Evolutionary conservation across 257 asterid species (phyloP).

Genomic region (Capsicum pubescens): DNA sequence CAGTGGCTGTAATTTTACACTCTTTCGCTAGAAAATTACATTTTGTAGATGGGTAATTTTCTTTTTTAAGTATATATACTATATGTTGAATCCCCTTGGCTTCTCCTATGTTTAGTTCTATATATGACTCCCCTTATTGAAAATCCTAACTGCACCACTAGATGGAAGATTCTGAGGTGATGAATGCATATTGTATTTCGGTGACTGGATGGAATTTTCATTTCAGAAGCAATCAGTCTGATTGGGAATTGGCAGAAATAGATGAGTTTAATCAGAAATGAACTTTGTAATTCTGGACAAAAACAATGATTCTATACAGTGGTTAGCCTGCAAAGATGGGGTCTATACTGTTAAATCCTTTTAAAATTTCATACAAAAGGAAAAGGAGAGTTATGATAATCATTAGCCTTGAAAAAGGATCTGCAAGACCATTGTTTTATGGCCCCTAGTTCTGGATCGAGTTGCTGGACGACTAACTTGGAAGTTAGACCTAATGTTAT

Average conservation of each 20-base stretch:
- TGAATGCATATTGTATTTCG: neutral
- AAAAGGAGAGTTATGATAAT: neutral
- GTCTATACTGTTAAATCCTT: neutral
- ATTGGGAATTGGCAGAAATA: neutral
- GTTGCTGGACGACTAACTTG: too few relatives aligned
- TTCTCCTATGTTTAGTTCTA: neutral
- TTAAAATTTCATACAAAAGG: neutral
- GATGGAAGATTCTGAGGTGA: neutral
- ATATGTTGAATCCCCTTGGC: neutral
- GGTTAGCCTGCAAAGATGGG: neutral
- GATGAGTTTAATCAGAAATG: constrained; percentile 1
- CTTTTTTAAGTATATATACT: neutral
- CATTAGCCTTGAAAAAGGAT: neutral
- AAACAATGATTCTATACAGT: neutral
- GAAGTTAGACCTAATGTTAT: too few relatives aligned
- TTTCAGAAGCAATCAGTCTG: neutral
- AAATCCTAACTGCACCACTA: neutral
- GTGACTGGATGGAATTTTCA: neutral
- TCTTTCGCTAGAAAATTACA: too few relatives aligned
- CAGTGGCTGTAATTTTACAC: too few relatives aligned
- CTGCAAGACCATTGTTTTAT: neutral
- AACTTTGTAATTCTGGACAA: neutral
- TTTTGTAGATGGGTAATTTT: neutral
- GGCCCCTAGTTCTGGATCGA: too few relatives aligned
- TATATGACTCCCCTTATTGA: neutral